phyloP scores from a whole-genome alignment of 495 filamentous ascomycete genomes.

The Cercophora samala region DNA sequence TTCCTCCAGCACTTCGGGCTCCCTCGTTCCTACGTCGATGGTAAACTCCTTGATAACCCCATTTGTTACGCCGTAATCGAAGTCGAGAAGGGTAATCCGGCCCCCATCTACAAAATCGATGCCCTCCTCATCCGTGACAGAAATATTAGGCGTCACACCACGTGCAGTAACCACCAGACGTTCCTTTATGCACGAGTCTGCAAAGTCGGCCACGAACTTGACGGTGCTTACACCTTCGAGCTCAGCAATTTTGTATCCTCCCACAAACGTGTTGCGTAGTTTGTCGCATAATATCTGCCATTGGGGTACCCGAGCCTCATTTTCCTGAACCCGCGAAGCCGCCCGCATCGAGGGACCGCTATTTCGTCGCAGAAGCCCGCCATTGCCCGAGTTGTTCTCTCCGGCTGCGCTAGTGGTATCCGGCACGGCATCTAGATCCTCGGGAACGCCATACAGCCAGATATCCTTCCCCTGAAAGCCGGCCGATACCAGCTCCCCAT shows the following conservation, averaged over 20 bases:
- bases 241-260: conserved; percentile 55
- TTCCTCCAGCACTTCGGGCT: conserved; percentile 67
- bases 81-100: conserved; percentile 73
- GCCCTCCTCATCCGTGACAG: conserved; percentile 65
- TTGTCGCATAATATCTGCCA: conserved; percentile 70
- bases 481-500: conserved; percentile 71
- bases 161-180: conserved; percentile 72
- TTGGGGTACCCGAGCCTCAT: conserved; percentile 51
- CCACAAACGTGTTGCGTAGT: conserved; percentile 59
- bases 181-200: conserved; percentile 47
- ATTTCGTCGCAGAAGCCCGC: conserved; percentile 37
- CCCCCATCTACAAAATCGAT: conserved; percentile 78
- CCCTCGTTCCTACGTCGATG: conserved; percentile 71
- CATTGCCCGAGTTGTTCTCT: conserved; percentile 29
- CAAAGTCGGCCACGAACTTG: conserved; percentile 58
- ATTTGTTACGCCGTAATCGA: conserved; percentile 57
- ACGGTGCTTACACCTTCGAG: conserved; percentile 56
- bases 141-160: conserved; percentile 60
- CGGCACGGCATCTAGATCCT: conserved; percentile 60
- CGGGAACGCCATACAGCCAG: conserved; percentile 79
- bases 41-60: conserved; percentile 55
- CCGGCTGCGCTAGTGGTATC: conserved; percentile 30
- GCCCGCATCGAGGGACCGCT: conserved; percentile 41
- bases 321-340: conserved; percentile 35
- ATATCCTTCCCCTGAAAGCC: conserved; percentile 70